Base-by-base conservation (phyloP, 2,329 filamentous ascomycete species). In the Xylaria sp. region DNA sequence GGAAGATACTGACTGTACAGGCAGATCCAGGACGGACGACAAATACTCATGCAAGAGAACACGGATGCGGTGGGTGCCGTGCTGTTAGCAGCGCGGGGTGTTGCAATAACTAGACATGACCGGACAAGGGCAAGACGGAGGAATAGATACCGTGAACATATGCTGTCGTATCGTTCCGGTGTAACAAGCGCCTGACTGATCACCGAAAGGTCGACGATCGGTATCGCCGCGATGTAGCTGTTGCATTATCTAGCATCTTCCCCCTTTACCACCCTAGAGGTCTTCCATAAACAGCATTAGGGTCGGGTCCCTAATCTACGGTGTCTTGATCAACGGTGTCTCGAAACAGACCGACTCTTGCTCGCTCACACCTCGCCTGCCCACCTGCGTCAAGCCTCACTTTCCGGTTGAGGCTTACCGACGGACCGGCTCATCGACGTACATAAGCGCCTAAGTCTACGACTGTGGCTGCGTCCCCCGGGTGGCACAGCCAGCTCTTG, bases 401-500 rank as follows among this genome's bases (percentile, higher is more conserved):
- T 60, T 9, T 21, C 14, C 19, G 34, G 34, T 3, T 39, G 19
- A 51, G 3, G 42, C 34, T 60, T 55, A 54, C 39, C 50, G 24
- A 55, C n/a, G 4, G 19, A 7, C 19, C 30, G 50, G 30, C n/a
- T 30, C 56, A 50, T 21, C 36, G 17, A 45, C 47, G 14, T 21
- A 64, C 21, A 48, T 36, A 19, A 55, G 56, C 50, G 48, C 39
- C 30, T 27, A 34, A 45, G 17, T 19, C 47, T 9, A 27, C 39
- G 17, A 54, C 54, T 50, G 39, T 53, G 32, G 56, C 61, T 61
- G 45, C 55, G 50, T 60, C 32, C 48, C 17, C 17, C 19, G 14
- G 14, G 42, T 36, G 61, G 65, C 61, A 65, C 61, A 65, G 65
- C 17, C 54, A 14, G n/a, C 42, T 21, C 47, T 48, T 51, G 19